These are phyloP conservation scores for Penicillium diatomitis DNA, from an alignment of 495 filamentous ascomycete species.

Conservation along the genomic window DNA sequence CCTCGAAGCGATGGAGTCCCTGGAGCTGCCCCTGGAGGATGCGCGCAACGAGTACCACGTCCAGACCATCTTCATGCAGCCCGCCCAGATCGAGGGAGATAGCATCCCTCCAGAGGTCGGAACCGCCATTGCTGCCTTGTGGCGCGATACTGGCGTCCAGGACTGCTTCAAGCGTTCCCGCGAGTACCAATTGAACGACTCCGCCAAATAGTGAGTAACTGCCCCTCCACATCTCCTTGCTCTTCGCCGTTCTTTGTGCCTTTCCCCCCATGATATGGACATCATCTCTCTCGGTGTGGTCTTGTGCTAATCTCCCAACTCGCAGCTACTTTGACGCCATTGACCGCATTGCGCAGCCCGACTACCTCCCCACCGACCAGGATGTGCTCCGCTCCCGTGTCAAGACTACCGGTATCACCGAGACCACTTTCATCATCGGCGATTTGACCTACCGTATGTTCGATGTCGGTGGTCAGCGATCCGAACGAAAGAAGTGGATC, in stretches of 20 bases:
- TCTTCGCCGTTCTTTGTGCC: too few species aligned
- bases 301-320: slow-evolving; percentile 4
- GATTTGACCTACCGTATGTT: slow-evolving; percentile 99
- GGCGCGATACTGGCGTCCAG: slow-evolving; percentile 92
- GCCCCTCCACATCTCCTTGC: too few species aligned
- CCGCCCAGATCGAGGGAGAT: slow-evolving; percentile 90
- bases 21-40: slow-evolving; percentile 84
- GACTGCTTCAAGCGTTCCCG: slow-evolving; percentile 89
- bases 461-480: slow-evolving; percentile 96
- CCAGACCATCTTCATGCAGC: slow-evolving; percentile 94
- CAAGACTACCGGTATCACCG: slow-evolving; percentile 98
- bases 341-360: slow-evolving; percentile 78
- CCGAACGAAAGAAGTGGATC: slow-evolving; percentile 99
- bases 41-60: slow-evolving; percentile 85
- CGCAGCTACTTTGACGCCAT: slow-evolving; percentile 93
- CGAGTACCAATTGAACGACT: slow-evolving; percentile 98
- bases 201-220: slow-evolving; percentile 82
- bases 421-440: slow-evolving; percentile 97
- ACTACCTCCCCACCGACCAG: slow-evolving; percentile 95
- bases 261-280: too few species aligned
- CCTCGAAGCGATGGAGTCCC: slow-evolving; percentile 89
- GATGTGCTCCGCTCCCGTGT: slow-evolving; percentile 96
- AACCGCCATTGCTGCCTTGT: slow-evolving; percentile 83
- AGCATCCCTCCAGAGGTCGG: slow-evolving; percentile 90
- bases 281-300: too few species aligned